Percentiles rank a stretch among this genome's conserved stretches.
Evolutionary conservation across 1,284 basidiomycete genomes (phyloP).

Genomic region (Papiliotrema laurentii): DNA sequence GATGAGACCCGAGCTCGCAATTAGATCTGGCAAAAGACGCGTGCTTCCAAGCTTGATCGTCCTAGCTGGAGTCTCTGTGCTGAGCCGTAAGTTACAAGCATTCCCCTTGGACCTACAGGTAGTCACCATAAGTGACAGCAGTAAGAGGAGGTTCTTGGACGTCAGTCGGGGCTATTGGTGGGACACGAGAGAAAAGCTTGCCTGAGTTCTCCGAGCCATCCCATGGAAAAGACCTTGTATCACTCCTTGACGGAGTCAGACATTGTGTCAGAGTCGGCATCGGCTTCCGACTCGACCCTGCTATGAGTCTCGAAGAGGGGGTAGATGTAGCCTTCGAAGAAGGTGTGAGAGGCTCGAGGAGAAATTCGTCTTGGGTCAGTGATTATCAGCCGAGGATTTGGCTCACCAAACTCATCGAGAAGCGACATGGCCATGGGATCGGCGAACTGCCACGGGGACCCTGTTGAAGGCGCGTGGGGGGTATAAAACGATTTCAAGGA

Average conservation of each 20-base stretch:
- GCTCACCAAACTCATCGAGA: conserved; percentile 2
- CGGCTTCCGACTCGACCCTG: no score
- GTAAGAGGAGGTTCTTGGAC: neutral
- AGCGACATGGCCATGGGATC: neutral
- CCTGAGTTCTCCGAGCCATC: neutral
- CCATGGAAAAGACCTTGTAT: neutral
- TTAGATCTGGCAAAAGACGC: no score
- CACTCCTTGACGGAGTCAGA: neutral
- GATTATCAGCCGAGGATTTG: no score
- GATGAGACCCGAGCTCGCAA: no score
- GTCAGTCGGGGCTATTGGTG: neutral
- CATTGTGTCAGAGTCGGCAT: neutral
- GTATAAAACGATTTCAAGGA: no score
- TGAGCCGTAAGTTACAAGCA: no score
- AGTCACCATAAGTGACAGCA: neutral
- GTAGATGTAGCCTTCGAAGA: neutral
- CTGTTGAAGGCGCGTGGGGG: no score
- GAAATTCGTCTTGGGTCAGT: neutral
- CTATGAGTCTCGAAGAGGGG: neutral
- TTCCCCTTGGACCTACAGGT: neutral
- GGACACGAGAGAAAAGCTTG: neutral
- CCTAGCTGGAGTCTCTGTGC: no score
- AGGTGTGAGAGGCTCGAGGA: neutral
- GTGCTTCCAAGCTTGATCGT: no score
- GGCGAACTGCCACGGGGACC: neutral